Evolutionary conservation across 2,329 filamentous ascomycete genomes (phyloP).

Genomic region (Fusarium albosuccineum): DNA sequence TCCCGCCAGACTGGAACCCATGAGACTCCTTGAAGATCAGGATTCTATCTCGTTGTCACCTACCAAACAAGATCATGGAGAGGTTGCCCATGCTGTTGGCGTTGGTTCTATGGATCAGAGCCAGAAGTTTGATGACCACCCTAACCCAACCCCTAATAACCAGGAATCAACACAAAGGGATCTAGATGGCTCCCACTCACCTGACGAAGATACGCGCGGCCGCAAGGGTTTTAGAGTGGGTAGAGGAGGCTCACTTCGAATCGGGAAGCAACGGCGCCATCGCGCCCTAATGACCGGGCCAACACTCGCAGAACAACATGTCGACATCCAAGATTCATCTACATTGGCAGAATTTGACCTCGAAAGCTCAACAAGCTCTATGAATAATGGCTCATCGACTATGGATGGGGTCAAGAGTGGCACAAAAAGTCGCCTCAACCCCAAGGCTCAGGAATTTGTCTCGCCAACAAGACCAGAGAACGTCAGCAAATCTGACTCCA

Average conservation of each 20-base stretch:
- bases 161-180: background rate
- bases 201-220: slow-evolving; percentile 23
- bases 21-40: background rate
- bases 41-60: slow-evolving; percentile 10
- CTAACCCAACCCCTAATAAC: background rate
- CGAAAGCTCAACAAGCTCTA: slow-evolving; percentile 7
- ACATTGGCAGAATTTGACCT: slow-evolving; percentile 33
- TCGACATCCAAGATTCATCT: slow-evolving; percentile 13
- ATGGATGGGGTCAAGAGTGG: slow-evolving; percentile 4
- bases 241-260: slow-evolving; percentile 52
- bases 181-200: slow-evolving; percentile 22
- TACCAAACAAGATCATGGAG: slow-evolving; percentile 29
- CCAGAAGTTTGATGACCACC: slow-evolving; percentile 20
- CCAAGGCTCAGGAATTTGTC: slow-evolving; percentile 40
- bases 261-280: slow-evolving; percentile 49
- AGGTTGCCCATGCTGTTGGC: slow-evolving; percentile 13
- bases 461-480: slow-evolving; percentile 33
- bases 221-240: slow-evolving; percentile 44
- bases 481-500: background rate
- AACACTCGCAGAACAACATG: slow-evolving; percentile 29
- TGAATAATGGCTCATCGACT: background rate
- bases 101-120: slow-evolving; percentile 30
- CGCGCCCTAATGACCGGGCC: slow-evolving; percentile 32
- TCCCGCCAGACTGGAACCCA: background rate
- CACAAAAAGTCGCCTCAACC: slow-evolving; percentile 32